phyloP scores from a whole-genome alignment of 2,329 filamentous ascomycete genomes.

The Neopestalotiopsis sp. region DNA sequence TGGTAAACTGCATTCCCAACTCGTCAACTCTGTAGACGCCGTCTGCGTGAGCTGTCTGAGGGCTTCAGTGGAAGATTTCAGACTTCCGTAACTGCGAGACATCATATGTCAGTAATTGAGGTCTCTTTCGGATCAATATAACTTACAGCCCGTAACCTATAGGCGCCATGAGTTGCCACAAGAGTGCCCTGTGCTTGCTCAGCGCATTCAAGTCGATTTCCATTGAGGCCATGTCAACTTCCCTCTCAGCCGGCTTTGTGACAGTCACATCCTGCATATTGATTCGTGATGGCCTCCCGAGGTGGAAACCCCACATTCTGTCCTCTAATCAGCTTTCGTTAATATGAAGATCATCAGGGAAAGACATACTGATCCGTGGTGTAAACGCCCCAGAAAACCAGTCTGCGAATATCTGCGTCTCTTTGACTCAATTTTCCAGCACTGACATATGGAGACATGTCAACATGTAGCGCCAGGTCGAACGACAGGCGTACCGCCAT shows the following conservation, averaged over 20 bases:
- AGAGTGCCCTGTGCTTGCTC: not conserved
- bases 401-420: conserved; percentile 33
- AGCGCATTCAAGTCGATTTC: not conserved
- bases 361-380: conserved; percentile 34
- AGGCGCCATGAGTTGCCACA: conserved; percentile 13
- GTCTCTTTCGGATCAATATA: not conserved
- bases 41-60: not conserved
- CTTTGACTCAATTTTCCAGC: conserved; percentile 28
- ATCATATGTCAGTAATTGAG: not conserved
- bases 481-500: conserved; percentile 35
- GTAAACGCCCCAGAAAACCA: conserved; percentile 38
- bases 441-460: conserved; percentile 31
- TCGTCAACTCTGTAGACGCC: not conserved
- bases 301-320: conserved; percentile 34
- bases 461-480: conserved; percentile 33
- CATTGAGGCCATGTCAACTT: not conserved
- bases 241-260: not conserved
- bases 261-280: conserved; percentile 11
- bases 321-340: not conserved
- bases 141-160: conserved; percentile 7
- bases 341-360: not conserved
- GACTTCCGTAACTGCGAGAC: not conserved
- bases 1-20: not conserved
- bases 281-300: conserved; percentile 16
- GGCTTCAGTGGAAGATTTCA: not conserved